A percentile compares a stretch with the other conserved stretches of the same genome.
These are phyloP conservation scores for Myxozyma neglecta DNA, from an alignment of 805 yeast species.

Conservation along the genomic window DNA sequence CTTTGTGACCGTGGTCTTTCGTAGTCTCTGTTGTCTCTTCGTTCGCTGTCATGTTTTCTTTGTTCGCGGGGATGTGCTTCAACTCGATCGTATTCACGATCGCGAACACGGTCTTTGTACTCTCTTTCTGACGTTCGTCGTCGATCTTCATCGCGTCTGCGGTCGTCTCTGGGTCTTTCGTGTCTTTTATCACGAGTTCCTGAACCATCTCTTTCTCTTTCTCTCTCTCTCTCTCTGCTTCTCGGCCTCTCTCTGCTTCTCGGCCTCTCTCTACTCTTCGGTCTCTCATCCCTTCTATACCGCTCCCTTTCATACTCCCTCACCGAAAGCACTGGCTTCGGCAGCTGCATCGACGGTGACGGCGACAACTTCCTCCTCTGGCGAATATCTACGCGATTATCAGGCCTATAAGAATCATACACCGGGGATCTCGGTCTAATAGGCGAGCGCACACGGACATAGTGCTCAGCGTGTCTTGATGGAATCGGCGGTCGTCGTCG, in stretches of 20 bases:
- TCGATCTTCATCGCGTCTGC: background rate
- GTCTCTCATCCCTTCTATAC: background rate
- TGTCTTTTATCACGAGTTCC: background rate
- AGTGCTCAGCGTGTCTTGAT: conserved; percentile 1
- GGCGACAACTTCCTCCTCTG: background rate
- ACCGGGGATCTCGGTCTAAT: background rate
- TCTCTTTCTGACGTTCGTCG: background rate
- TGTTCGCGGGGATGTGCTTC: background rate
- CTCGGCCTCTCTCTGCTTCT: background rate
- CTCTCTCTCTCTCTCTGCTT: background rate
- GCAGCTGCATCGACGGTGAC: background rate
- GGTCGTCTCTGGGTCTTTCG: background rate
- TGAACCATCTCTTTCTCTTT: background rate
- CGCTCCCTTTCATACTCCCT: background rate
- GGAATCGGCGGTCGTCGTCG: background rate
- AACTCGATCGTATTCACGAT: background rate
- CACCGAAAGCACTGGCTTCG: background rate
- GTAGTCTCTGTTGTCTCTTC: no score
- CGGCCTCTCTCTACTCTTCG: background rate
- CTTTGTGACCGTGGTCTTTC: no score
- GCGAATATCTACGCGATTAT: background rate
- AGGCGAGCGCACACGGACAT: background rate
- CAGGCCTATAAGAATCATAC: background rate
- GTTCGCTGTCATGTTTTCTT: no score
- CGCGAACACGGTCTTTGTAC: background rate